phyloP scores from a whole-genome alignment of 257 asterid species.

The Eustoma russellianum region DNA sequence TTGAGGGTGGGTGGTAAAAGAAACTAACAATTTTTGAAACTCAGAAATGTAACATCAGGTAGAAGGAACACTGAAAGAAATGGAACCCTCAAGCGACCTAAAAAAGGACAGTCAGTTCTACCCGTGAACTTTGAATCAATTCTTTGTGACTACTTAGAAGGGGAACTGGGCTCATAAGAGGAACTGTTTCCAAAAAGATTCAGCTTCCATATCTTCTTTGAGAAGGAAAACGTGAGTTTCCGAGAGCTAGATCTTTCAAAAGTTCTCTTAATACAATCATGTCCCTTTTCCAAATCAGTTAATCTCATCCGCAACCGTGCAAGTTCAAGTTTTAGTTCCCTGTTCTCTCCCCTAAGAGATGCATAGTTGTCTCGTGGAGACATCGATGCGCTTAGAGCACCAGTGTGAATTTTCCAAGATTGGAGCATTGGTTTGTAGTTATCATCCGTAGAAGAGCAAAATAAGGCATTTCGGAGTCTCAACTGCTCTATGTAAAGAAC shows the following conservation, averaged over 20 bases:
- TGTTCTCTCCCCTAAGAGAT: constrained; percentile 74
- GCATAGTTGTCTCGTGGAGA: constrained; percentile 93
- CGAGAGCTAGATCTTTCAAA: constrained; percentile 66
- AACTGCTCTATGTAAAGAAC: constrained; percentile 87
- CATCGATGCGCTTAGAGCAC: constrained; percentile 91
- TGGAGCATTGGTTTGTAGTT: constrained; percentile 79
- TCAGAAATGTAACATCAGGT: too few relatives aligned
- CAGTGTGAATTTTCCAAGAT: constrained; percentile 83
- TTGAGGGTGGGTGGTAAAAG: too few relatives aligned
- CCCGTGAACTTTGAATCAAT: constrained; percentile 67
- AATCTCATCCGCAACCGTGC: constrained; percentile 87
- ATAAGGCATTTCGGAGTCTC: constrained; percentile 63
- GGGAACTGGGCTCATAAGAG: constrained; percentile 71
- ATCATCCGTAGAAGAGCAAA: constrained; percentile 66
- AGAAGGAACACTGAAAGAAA: too few relatives aligned
- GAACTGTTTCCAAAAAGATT: constrained; percentile 61
- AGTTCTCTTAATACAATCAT: constrained; percentile 84
- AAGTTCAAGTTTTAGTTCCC: constrained; percentile 86
- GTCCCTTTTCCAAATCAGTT: constrained; percentile 90
- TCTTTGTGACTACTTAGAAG: constrained; percentile 64
- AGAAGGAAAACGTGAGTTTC: constrained; percentile 65
- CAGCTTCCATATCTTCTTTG: constrained; percentile 61
- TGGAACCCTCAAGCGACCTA: constrained; percentile 19
- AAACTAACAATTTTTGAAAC: too few relatives aligned
- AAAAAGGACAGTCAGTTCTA: constrained; percentile 27